Percentiles rank a stretch among this genome's conserved stretches.
phyloP scores from a whole-genome alignment of 371 early-diverging fungal species.

The Apophysomyces variabilis region DNA sequence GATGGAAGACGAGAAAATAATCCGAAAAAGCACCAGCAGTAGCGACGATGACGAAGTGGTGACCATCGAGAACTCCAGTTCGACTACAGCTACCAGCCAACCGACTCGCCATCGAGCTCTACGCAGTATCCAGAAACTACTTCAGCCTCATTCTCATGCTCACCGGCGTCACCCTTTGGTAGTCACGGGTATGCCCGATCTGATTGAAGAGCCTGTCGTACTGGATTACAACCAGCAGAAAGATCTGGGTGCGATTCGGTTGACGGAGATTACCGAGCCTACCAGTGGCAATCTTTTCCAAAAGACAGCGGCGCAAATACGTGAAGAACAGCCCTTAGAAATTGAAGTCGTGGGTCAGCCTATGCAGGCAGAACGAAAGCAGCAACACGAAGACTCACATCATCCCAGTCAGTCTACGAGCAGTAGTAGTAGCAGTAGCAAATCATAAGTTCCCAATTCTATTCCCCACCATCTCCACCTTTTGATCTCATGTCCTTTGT shows the following conservation, averaged over 20 bases:
- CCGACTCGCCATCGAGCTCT: conserved; percentile 15
- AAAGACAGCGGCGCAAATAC: conserved; percentile 1
- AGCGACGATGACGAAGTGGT: conserved; percentile 11
- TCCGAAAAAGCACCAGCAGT: conserved; percentile 15
- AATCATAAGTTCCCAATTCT: neutral
- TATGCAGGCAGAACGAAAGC: neutral
- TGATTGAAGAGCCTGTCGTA: conserved; percentile 47
- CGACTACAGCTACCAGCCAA: neutral
- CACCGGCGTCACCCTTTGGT: conserved; percentile 23
- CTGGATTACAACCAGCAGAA: conserved; percentile 41
- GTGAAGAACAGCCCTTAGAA: neutral
- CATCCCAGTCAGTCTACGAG: neutral
- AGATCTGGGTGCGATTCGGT: conserved; percentile 27
- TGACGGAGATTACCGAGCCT: conserved; percentile 14
- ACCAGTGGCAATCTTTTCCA: conserved; percentile 18
- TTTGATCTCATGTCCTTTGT: neutral
- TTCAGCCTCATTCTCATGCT: conserved; percentile 21
- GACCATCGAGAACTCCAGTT: neutral
- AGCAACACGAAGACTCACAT: neutral
- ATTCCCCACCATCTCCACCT: neutral
- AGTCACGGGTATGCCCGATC: conserved; percentile 39
- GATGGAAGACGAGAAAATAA: conserved; percentile 36
- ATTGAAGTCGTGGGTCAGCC: neutral
- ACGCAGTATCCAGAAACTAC: conserved; percentile 22
- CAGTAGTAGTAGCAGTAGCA: conserved; percentile 2